A percentile compares a stretch with the other conserved stretches of the same genome.
phyloP scores from a whole-genome alignment of 371 early-diverging fungal genomes.

The Mucor ambiguus region DNA sequence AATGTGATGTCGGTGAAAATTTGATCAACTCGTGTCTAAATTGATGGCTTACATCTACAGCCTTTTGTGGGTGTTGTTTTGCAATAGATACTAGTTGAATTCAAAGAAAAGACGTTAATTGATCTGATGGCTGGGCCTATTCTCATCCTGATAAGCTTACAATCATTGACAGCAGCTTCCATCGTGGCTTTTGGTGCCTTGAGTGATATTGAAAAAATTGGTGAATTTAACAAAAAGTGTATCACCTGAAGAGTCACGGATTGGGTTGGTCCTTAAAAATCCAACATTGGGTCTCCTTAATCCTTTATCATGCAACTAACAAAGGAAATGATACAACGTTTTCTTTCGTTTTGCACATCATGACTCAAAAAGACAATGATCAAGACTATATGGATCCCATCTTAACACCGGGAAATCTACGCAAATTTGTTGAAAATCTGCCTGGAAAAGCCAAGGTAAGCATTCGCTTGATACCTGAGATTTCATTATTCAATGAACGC shows the following conservation, averaged over 20 bases:
- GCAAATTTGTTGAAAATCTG: constrained; percentile 37
- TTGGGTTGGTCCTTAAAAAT: neutral
- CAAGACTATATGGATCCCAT: constrained; percentile 24
- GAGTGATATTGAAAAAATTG: neutral
- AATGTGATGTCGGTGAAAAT: neutral
- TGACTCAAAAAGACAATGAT: neutral
- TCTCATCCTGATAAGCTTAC: neutral
- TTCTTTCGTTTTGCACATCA: neutral
- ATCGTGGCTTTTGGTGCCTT: neutral
- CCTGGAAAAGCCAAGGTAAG: constrained; percentile 37
- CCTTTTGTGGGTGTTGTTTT: neutral
- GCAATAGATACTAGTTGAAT: neutral
- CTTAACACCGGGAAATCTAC: constrained; percentile 36
- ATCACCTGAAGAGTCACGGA: constrained; percentile 5
- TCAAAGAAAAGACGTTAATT: neutral
- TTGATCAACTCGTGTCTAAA: neutral
- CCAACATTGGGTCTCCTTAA: neutral
- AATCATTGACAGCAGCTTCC: constrained; percentile 1
- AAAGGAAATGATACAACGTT: neutral
- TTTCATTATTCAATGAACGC: neutral
- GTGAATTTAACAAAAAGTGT: neutral
- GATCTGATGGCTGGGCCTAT: neutral
- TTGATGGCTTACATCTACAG: neutral
- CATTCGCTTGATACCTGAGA: neutral
- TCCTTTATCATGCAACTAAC: constrained; percentile 2